phyloP scores from a whole-genome alignment of 306 rosid species.

The Pyrus pyrifolia region DNA sequence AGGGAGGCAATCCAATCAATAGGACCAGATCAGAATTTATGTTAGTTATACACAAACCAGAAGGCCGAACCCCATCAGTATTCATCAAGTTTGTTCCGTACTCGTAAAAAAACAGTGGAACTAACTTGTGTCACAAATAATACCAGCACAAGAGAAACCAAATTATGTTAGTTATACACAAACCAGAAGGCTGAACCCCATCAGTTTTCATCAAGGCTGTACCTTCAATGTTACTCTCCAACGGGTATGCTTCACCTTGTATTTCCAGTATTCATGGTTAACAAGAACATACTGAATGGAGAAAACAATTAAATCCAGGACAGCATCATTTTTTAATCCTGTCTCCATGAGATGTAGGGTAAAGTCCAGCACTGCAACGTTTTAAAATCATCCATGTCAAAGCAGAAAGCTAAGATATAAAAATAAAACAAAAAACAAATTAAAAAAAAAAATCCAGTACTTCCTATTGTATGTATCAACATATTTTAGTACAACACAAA shows the following conservation, averaged over 20 bases:
- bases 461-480: not conserved
- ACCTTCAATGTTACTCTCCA: slow-evolving; percentile 90
- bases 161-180: not conserved
- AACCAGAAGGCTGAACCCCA: not conserved
- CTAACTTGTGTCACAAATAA: not conserved
- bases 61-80: not conserved
- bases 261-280: slow-evolving; percentile 86
- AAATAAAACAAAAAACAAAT: not conserved
- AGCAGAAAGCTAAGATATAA: not conserved
- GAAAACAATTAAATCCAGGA: slow-evolving; percentile 65
- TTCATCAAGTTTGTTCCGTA: not conserved
- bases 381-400: slow-evolving; percentile 26
- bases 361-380: slow-evolving; percentile 79
- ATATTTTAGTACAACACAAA: not conserved
- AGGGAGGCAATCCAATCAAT: not conserved
- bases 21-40: not conserved
- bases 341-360: slow-evolving; percentile 78
- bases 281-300: slow-evolving; percentile 76
- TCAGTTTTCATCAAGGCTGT: slow-evolving; percentile 6
- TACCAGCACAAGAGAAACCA: slow-evolving; percentile 7
- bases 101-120: not conserved
- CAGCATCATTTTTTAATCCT: slow-evolving; percentile 76
- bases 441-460: not conserved
- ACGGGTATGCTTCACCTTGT: slow-evolving; percentile 66
- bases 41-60: not conserved